A percentile compares a stretch with the other conserved stretches of the same genome.
Conservation (phyloP, 768 basidiomycete genomes). For the Suillus discolor region DNA sequence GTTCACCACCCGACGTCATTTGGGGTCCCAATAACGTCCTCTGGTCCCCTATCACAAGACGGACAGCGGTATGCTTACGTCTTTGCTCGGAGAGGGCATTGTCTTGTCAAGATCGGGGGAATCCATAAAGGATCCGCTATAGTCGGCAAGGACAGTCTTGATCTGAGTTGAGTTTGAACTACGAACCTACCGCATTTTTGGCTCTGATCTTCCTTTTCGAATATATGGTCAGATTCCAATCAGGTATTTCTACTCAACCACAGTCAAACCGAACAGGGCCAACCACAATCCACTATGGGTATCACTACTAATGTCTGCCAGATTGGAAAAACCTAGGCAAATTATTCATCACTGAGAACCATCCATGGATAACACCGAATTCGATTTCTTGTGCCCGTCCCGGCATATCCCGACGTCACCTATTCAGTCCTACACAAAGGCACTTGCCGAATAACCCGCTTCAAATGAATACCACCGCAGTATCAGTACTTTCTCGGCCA, state of each 20-base stretch:
- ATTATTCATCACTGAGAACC: conserved; percentile 7
- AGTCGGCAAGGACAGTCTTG: conserved; percentile 27
- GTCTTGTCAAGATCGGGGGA: no score
- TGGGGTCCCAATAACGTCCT: conserved; percentile 3
- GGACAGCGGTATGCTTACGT: conserved; percentile 23
- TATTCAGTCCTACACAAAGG: conserved; percentile 20
- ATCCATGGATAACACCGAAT: conserved; percentile 9
- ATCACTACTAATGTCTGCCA: no score
- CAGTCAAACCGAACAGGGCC: no score
- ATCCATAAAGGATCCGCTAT: conserved; percentile 26
- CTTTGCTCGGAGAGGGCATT: conserved; percentile 13
- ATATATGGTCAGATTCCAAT: conserved; percentile 32
- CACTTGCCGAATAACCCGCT: conserved; percentile 19
- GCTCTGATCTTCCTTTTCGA: conserved; percentile 33
- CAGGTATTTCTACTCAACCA: conserved; percentile 9
- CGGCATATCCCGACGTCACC: conserved; percentile 25
- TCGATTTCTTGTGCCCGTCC: conserved; percentile 25
- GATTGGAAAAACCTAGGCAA: conserved; percentile 4
- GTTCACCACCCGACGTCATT: not conserved
- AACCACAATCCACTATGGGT: no score
- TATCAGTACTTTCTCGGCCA: conserved; percentile 3
- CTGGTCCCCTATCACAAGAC: conserved; percentile 1
- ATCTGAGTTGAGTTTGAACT: conserved; percentile 36
- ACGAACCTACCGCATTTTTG: conserved; percentile 28
- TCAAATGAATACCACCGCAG: conserved; percentile 11